Conservation (phyloP, 2,329 filamentous ascomycete species). For the Conoideocrella luteorostrata region DNA sequence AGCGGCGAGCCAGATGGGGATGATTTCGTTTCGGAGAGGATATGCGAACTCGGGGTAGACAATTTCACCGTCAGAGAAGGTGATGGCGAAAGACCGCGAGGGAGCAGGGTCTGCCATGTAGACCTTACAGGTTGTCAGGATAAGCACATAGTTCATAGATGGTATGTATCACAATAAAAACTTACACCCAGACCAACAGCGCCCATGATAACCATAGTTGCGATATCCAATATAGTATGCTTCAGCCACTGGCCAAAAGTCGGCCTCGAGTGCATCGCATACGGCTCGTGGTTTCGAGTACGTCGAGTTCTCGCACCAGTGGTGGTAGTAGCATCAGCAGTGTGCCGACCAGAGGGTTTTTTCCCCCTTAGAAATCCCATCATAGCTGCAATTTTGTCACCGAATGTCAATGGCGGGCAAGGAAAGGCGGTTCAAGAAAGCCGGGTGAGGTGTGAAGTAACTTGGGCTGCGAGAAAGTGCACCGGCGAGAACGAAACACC, state of each 20-base stretch:
- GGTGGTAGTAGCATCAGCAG: no score
- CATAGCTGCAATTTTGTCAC: no score
- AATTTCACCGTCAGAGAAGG: constrained; percentile 59
- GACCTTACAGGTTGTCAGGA: constrained; percentile 32
- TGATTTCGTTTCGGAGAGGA: constrained; percentile 61
- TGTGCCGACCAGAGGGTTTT: background rate
- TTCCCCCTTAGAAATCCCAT: constrained; percentile 7
- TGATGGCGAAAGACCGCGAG: constrained; percentile 52
- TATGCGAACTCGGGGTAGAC: constrained; percentile 67
- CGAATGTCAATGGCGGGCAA: no score
- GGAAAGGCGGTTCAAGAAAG: no score
- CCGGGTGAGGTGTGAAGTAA: no score
- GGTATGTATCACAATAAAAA: no score
- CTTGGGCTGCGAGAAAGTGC: no score
- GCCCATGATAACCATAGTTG: constrained; percentile 62
- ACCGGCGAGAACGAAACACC: no score
- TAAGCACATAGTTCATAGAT: no score
- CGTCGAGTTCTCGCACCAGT: background rate
- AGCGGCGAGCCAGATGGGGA: constrained; percentile 66
- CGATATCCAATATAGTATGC: constrained; percentile 58
- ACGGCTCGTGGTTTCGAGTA: constrained; percentile 15
- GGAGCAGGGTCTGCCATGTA: constrained; percentile 61
- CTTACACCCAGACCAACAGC: constrained; percentile 60
- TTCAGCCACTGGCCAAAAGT: constrained; percentile 66
- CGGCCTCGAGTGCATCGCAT: constrained; percentile 45